A percentile compares a stretch with the other conserved stretches of the same genome.
These are phyloP conservation scores for Asterochloris erici DNA, from an alignment of 139 green algal species.

Conservation along the genomic window DNA sequence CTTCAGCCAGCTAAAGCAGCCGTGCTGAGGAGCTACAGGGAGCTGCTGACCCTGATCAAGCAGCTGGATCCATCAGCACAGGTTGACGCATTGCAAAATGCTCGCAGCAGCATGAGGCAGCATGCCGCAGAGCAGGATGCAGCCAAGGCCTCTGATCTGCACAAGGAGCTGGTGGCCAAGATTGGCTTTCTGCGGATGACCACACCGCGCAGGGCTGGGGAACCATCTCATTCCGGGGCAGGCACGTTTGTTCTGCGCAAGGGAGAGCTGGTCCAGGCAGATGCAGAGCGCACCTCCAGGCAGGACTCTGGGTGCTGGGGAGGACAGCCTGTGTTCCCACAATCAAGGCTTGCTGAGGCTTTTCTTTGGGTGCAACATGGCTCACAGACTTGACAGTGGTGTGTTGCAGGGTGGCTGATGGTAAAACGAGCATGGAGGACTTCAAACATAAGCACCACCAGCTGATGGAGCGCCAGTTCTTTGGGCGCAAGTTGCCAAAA, in stretches of 20 bases:
- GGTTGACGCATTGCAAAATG: conserved; percentile 18
- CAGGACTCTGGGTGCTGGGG: background rate
- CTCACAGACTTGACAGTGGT: background rate
- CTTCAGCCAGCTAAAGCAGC: no score
- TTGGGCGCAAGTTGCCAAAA: conserved; percentile 31
- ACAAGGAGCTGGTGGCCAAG: conserved; percentile 47
- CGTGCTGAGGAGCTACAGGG: conserved; percentile 39
- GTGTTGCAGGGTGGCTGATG: conserved; percentile 57
- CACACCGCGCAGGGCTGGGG: conserved; percentile 30
- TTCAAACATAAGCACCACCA: conserved; percentile 44
- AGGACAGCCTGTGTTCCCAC: background rate
- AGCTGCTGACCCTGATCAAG: conserved; percentile 44
- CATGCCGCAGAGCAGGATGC: conserved; percentile 30
- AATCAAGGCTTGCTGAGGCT: background rate
- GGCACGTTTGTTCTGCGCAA: conserved; percentile 48
- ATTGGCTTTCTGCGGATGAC: conserved; percentile 59
- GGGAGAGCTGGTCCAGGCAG: conserved; percentile 49
- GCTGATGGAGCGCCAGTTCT: conserved; percentile 62
- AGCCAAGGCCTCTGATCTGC: conserved; percentile 31
- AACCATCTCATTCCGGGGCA: conserved; percentile 21
- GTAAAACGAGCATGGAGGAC: conserved; percentile 58
- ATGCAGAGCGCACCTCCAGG: background rate
- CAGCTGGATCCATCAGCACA: conserved; percentile 28
- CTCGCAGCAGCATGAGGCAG: conserved; percentile 19
- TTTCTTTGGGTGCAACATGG: background rate